Conservation (phyloP, 192 early-diverging fungal species). For the Backusella parvicylindrica region DNA sequence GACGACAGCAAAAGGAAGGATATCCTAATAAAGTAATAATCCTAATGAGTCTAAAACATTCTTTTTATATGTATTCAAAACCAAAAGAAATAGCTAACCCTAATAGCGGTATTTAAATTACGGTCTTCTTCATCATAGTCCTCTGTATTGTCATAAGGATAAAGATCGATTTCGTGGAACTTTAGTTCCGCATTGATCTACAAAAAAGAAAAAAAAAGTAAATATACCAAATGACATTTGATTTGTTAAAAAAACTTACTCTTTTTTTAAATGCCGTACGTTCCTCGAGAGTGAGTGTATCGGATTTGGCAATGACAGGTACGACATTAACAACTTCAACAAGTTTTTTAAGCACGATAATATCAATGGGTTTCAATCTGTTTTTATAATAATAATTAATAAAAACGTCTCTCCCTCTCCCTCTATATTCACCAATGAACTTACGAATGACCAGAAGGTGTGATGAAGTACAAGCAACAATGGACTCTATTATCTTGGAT, state of each 20-base stretch:
- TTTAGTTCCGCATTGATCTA: conserved; percentile 86
- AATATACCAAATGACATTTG: neutral
- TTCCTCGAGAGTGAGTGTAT: conserved; percentile 84
- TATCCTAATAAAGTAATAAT: conserved; percentile 41
- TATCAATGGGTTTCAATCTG: conserved; percentile 85
- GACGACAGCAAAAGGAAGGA: conserved; percentile 93
- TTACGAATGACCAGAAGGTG: conserved; percentile 92
- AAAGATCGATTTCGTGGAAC: conserved; percentile 89
- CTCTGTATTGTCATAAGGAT: conserved; percentile 86
- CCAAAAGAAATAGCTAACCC: conserved; percentile 33
- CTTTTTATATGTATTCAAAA: neutral
- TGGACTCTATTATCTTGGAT: conserved; percentile 96
- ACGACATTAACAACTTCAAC: conserved; percentile 84
- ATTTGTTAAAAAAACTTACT: conserved; percentile 33
- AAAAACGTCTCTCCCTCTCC: neutral
- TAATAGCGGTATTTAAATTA: conserved; percentile 70
- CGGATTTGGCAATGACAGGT: conserved; percentile 88
- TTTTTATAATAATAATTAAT: neutral
- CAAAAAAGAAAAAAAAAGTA: neutral
- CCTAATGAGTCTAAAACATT: neutral
- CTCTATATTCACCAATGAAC: conserved; percentile 11
- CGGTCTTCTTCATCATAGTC: conserved; percentile 75
- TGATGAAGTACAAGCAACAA: conserved; percentile 94
- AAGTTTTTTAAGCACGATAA: conserved; percentile 80
- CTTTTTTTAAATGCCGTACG: conserved; percentile 77